Conservation (phyloP, 495 filamentous ascomycete genomes). For the Tetracladium marchalianum region DNA sequence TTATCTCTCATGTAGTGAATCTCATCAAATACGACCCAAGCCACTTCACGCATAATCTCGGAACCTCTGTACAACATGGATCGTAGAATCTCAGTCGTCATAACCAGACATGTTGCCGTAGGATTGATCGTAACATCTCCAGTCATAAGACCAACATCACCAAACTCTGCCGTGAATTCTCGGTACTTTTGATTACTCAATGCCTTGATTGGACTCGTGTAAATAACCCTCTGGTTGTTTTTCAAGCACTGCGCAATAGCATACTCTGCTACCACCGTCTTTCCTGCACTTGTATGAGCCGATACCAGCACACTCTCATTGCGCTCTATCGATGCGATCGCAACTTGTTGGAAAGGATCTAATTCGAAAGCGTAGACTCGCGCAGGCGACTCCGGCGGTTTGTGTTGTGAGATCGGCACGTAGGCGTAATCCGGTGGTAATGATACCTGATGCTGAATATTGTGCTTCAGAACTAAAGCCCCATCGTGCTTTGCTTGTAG, state of each 20-base stretch:
- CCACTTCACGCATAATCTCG: slow-evolving; percentile 98
- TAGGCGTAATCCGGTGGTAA: slow-evolving; percentile 90
- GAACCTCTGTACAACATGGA: slow-evolving; percentile 98
- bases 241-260: slow-evolving; percentile 96
- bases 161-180: slow-evolving; percentile 91
- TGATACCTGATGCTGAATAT: slow-evolving; percentile 96
- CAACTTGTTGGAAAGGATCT: slow-evolving; percentile 92
- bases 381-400: slow-evolving; percentile 73
- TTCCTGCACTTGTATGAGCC: slow-evolving; percentile 94
- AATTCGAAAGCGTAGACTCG: slow-evolving; percentile 78
- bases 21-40: slow-evolving; percentile 96
- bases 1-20: slow-evolving; percentile 98
- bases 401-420: slow-evolving; percentile 83
- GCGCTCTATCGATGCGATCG: slow-evolving; percentile 86
- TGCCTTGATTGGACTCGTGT: slow-evolving; percentile 98
- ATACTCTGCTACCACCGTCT: slow-evolving; percentile 96
- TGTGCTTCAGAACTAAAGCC: slow-evolving; percentile 79
- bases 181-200: slow-evolving; percentile 97
- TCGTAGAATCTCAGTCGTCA: slow-evolving; percentile 98
- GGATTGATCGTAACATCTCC: slow-evolving; percentile 99
- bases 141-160: slow-evolving; percentile 96
- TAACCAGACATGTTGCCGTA: slow-evolving; percentile 93
- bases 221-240: slow-evolving; percentile 95
- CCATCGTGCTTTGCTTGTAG: slow-evolving; percentile 49
- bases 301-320: slow-evolving; percentile 95